Evolutionary conservation across 1,284 basidiomycete species (phyloP).

Genomic region (Ustilago bromivora): DNA sequence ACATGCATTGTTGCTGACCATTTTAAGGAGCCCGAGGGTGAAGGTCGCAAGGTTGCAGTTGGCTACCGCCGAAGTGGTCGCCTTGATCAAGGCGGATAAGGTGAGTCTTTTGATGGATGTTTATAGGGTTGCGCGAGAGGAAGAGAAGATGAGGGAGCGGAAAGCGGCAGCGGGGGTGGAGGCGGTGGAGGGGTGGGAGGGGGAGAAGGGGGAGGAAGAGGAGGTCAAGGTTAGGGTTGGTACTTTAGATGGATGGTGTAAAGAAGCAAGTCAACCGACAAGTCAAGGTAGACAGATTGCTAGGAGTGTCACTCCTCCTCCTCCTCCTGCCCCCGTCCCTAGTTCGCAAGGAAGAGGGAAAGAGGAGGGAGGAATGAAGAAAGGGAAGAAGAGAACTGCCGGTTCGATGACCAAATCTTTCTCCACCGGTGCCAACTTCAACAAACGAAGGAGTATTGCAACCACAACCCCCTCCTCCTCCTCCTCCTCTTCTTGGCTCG

Average conservation of each 20-base stretch:
- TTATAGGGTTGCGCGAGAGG: constrained; percentile 72
- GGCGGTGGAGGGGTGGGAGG: constrained; percentile 19
- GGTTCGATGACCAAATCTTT: constrained; percentile 16
- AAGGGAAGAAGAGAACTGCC: constrained; percentile 5
- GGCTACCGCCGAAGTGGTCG: constrained; percentile 72
- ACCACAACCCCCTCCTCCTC: not conserved
- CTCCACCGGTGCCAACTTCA: constrained; percentile 13
- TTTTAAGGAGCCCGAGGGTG: constrained; percentile 70
- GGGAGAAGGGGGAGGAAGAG: constrained; percentile 37
- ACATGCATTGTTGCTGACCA: constrained; percentile 71
- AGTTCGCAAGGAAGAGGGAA: not conserved
- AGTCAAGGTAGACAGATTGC: constrained; percentile 31
- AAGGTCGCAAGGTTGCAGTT: constrained; percentile 72
- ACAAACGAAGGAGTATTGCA: constrained; percentile 32
- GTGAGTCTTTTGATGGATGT: constrained; percentile 72
- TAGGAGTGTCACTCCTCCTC: constrained; percentile 23
- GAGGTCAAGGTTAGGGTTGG: constrained; percentile 60
- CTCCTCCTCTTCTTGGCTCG: not conserved
- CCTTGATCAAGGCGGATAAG: constrained; percentile 71
- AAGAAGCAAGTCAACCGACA: constrained; percentile 17
- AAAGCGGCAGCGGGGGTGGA: constrained; percentile 18
- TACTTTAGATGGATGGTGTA: constrained; percentile 61
- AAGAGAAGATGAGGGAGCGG: constrained; percentile 54
- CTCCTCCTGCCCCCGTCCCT: not conserved
- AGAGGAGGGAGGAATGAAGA: not conserved